Conservation (phyloP, 2,329 filamentous ascomycete species). For the Paecilomyces dactylethromorphus region DNA sequence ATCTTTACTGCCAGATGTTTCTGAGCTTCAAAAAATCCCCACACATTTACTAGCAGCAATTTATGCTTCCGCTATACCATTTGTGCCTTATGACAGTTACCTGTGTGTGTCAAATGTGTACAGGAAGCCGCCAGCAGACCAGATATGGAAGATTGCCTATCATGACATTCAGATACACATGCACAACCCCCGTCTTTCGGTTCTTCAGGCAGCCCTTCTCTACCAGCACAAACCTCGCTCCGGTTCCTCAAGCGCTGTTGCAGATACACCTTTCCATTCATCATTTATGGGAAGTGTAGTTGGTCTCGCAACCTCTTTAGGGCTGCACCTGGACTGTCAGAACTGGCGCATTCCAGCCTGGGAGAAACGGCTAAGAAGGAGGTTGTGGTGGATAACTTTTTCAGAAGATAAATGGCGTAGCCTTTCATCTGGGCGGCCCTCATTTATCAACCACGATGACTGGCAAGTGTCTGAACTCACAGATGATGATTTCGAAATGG, state of each 20-base stretch:
- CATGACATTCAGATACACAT: conserved; percentile 25
- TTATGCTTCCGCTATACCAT: conserved; percentile 26
- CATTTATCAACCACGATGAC: conserved; percentile 27
- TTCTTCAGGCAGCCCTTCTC: conserved; percentile 24
- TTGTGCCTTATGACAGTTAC: conserved; percentile 23
- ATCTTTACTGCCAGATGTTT: conserved; percentile 13
- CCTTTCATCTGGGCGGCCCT: conserved; percentile 29
- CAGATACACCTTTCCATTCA: conserved; percentile 30
- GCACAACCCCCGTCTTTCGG: conserved; percentile 23
- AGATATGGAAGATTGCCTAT: conserved; percentile 24
- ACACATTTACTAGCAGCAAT: conserved; percentile 24
- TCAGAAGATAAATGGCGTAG: conserved; percentile 33
- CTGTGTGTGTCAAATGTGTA: conserved; percentile 23
- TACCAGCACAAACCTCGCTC: conserved; percentile 22
- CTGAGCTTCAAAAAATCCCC: conserved; percentile 14
- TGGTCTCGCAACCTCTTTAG: conserved; percentile 26
- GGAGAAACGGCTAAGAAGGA: conserved; percentile 31
- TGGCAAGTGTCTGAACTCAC: conserved; percentile 28
- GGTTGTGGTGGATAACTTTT: conserved; percentile 37
- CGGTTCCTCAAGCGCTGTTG: conserved; percentile 15
- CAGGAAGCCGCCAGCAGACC: conserved; percentile 15
- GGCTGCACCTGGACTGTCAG: conserved; percentile 30
- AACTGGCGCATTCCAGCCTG: conserved; percentile 32
- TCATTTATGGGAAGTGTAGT: conserved; percentile 31
- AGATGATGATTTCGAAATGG: conserved; percentile 20